Conservation (phyloP, 2,329 filamentous ascomycete species). For the Stagonosporopsis tanaceti region DNA sequence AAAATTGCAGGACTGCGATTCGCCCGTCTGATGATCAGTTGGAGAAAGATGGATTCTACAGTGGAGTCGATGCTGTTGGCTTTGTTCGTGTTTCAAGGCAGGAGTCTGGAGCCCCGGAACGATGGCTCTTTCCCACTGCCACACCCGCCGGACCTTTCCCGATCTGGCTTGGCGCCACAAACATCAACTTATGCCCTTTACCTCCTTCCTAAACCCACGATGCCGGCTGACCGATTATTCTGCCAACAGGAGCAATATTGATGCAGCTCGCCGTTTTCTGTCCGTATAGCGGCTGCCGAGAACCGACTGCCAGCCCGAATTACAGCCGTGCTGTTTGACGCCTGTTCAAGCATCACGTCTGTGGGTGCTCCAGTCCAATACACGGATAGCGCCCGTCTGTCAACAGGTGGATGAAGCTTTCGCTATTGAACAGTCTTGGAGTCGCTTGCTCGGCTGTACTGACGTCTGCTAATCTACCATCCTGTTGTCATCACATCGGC, state of each 20-base stretch:
- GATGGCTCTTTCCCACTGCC: slow-evolving; percentile 13
- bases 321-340: neutral
- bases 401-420: neutral
- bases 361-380: neutral
- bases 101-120: slow-evolving; percentile 16
- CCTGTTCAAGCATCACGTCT: neutral
- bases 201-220: slow-evolving; percentile 14
- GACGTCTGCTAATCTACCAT: neutral
- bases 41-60: slow-evolving; percentile 3
- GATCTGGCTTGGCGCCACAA: neutral
- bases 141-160: slow-evolving; percentile 3
- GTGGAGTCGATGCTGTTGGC: neutral
- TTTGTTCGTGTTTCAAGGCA: slow-evolving; percentile 7
- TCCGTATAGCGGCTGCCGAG: slow-evolving; percentile 1
- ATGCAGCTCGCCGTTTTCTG: slow-evolving; percentile 3
- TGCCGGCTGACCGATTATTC: neutral
- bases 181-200: slow-evolving; percentile 2
- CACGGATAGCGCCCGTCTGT: neutral
- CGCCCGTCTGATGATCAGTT: neutral
- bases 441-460: neutral
- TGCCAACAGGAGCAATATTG: neutral
- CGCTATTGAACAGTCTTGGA: neutral
- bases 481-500: no score
- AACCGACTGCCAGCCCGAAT: neutral
- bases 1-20: neutral